Evolutionary conservation across 2,329 filamentous ascomycete species (phyloP).

Genomic region (Cercospora sp.): DNA sequence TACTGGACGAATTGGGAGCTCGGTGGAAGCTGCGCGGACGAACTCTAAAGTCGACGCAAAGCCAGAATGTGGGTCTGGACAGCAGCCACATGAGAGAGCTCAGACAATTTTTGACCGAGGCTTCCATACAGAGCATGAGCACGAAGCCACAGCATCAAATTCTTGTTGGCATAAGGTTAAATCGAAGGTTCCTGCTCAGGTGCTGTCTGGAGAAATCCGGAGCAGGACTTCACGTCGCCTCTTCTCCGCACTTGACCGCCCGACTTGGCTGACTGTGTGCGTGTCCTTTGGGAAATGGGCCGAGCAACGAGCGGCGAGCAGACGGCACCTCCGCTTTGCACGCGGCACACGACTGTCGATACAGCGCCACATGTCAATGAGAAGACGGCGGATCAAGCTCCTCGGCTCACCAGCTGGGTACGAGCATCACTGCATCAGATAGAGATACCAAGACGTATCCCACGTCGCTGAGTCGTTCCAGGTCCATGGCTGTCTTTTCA

Average conservation of each 20-base stretch:
- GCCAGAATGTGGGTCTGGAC: constrained; percentile 10
- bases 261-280: constrained; percentile 1
- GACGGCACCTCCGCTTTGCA: constrained; percentile 7
- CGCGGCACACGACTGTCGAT: not conserved
- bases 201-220: constrained; percentile 1
- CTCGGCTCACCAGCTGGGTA: not conserved
- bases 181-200: not conserved
- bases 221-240: not conserved
- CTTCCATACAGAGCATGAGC: constrained; percentile 2
- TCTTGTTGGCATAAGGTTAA: constrained; percentile 6
- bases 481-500: not conserved
- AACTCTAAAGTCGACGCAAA: constrained; percentile 4
- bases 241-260: constrained; percentile 7
- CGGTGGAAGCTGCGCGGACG: constrained; percentile 5
- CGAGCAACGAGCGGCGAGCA: constrained; percentile 8
- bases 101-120: constrained; percentile 9
- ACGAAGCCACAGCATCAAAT: constrained; percentile 5
- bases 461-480: not conserved
- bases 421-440: not conserved
- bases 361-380: not conserved
- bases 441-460: not conserved
- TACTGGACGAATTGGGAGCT: constrained; percentile 9
- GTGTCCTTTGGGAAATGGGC: constrained; percentile 1
- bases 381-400: not conserved
- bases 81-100: constrained; percentile 11